Base-by-base conservation (phyloP, 257 asterid species). In the Solanum bulbocastanum region DNA sequence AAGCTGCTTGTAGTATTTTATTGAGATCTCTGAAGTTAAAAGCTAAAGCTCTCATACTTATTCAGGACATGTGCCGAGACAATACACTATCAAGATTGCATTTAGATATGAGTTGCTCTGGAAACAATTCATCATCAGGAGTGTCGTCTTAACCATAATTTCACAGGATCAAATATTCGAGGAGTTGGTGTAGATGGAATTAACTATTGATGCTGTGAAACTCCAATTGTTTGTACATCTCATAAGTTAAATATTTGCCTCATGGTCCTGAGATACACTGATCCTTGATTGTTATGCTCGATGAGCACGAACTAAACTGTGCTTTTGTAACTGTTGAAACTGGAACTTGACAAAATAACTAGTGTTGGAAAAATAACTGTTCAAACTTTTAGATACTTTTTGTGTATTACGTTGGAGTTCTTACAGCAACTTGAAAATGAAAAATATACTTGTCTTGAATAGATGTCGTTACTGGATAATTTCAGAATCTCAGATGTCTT, bases 51-150 rank as follows among this genome's bases (percentile, higher is more conserved):
- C 20, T 58, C 49, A 58, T 20, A 1, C 75, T 14, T 83, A 87
- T 87, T 92, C 95, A 95, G 99, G 98, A 95, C 90, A 88, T 93
- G 66, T 94, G 95, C 91, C 91, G 93, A 90, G 98, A 94, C 39
- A 96, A 93, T n/a, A 93, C 97, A 4, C 56, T 90, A 62, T 93
- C 97, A 66, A 91, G 96, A 86, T 84, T 96, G 92, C 96, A 95
- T 74, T 89, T 95, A 60, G 97, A 96, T 88, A 89, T 91, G 85
- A 92, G 97, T 88, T 90, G 97, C 92, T 92, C 98, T 5, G 98
- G 96, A 56, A 95, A 95, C 90, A 95, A 91, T 91, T 94, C 95
- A n/a, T 92, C 98, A 40, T 94, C 98, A 1, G 98, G 96, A 49
- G 91, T 95, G 87, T 96, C 98, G 30, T 93, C 98, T 22, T 94